Conservation (phyloP, 1,284 basidiomycete species). For the Ceratobasidium sp. region DNA sequence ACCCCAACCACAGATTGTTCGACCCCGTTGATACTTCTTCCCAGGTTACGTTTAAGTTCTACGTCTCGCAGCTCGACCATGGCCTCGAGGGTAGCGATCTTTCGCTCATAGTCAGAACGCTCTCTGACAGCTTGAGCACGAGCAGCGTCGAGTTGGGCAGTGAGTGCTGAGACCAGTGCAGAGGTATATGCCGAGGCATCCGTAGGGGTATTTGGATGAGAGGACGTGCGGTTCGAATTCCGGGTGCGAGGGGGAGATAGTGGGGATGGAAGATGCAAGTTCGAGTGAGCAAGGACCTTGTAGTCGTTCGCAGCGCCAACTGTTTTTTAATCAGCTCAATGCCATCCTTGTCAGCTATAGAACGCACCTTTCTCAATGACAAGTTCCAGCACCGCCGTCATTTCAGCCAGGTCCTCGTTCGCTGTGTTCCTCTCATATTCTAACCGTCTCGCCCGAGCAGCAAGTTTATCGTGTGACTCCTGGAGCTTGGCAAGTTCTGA, state of each 20-base stretch:
- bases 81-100: constrained; percentile 14
- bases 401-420: constrained; percentile 34
- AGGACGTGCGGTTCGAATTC: background rate
- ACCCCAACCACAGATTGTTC: background rate
- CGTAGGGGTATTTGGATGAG: background rate
- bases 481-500: constrained; percentile 21
- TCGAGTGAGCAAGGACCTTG: constrained; percentile 31
- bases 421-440: constrained; percentile 32
- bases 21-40: background rate
- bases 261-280: constrained; percentile 17
- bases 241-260: constrained; percentile 20
- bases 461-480: constrained; percentile 18
- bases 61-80: constrained; percentile 33
- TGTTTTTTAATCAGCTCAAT: background rate
- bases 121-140: constrained; percentile 21
- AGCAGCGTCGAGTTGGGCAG: constrained; percentile 16
- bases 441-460: constrained; percentile 21
- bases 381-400: constrained; percentile 25
- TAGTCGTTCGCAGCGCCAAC: constrained; percentile 36
- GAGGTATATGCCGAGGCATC: constrained; percentile 22
- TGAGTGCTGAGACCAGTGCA: constrained; percentile 22
- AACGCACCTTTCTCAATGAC: constrained; percentile 33
- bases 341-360: background rate
- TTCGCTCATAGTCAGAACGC: constrained; percentile 15
- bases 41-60: constrained; percentile 16